A percentile compares a stretch with the other conserved stretches of the same genome.
These are phyloP conservation scores for Mycena amicta DNA, from an alignment of 768 basidiomycete genomes.

Conservation along the genomic window DNA sequence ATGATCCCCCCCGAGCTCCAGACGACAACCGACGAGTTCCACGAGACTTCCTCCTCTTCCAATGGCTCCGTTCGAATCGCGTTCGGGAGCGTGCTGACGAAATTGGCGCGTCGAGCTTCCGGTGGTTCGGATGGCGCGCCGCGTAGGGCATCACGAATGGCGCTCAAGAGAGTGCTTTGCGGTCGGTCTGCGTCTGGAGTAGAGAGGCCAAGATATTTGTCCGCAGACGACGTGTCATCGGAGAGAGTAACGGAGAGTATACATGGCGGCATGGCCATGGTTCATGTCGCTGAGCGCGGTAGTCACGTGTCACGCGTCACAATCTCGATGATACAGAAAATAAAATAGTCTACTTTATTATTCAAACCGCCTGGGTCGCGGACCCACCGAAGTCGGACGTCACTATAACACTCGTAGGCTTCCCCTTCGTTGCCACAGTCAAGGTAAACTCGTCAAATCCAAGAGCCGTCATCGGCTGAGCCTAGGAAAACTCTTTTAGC, in stretches of 20 bases:
- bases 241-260: not conserved
- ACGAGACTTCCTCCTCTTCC: conserved; percentile 68
- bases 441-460: conserved; percentile 17
- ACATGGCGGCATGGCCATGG: not conserved
- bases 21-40: conserved; percentile 67
- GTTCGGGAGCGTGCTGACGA: conserved; percentile 46
- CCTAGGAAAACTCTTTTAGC: too few relatives aligned
- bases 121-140: conserved; percentile 48
- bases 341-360: not conserved
- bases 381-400: conserved; percentile 1
- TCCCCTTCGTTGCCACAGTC: conserved; percentile 19
- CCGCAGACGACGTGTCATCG: not conserved
- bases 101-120: conserved; percentile 27
- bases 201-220: not conserved
- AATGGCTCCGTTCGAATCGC: conserved; percentile 40
- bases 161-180: conserved; percentile 42
- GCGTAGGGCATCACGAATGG: conserved; percentile 63
- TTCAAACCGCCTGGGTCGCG: not conserved
- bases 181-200: conserved; percentile 17
- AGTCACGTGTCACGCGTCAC: not conserved
- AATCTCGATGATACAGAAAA: not conserved
- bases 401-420: conserved; percentile 17
- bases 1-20: conserved; percentile 70
- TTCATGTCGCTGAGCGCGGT: not conserved
- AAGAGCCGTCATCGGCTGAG: conserved; percentile 18